Conservation (phyloP, 2,329 filamentous ascomycete species). For the Trichoderma atrobrunneum region DNA sequence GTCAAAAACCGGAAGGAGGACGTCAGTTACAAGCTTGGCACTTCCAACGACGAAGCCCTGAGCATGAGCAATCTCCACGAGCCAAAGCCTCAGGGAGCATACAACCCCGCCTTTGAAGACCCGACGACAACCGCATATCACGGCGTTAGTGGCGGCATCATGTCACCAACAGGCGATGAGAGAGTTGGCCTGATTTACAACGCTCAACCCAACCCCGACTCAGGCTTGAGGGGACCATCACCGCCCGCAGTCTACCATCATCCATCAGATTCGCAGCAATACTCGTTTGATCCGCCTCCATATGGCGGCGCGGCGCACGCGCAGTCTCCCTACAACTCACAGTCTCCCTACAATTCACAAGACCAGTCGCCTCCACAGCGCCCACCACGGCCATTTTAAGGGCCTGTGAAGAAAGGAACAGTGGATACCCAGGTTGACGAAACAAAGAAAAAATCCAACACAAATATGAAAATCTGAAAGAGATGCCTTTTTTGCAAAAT, state of each 20-base stretch:
- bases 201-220: slow-evolving; percentile 32
- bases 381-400: neutral
- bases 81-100: slow-evolving; percentile 23
- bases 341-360: neutral
- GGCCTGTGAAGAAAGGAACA: neutral
- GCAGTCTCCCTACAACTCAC: neutral
- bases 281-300: slow-evolving; percentile 9
- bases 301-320: neutral
- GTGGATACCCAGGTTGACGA: neutral
- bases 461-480: neutral
- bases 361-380: slow-evolving; percentile 8
- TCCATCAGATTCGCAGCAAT: neutral
- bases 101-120: slow-evolving; percentile 12
- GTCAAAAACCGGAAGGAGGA: slow-evolving; percentile 58
- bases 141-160: slow-evolving; percentile 19
- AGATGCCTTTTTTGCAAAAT: neutral
- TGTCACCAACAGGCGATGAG: slow-evolving; percentile 34
- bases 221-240: slow-evolving; percentile 5
- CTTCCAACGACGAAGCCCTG: slow-evolving; percentile 33
- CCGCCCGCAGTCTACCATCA: slow-evolving; percentile 12
- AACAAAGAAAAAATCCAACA: neutral
- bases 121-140: slow-evolving; percentile 21
- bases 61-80: slow-evolving; percentile 40
- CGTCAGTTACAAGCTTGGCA: slow-evolving; percentile 43
- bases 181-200: slow-evolving; percentile 44